phyloP scores from a whole-genome alignment of 2,329 filamentous ascomycete species.

The Teratosphaeria destructans region DNA sequence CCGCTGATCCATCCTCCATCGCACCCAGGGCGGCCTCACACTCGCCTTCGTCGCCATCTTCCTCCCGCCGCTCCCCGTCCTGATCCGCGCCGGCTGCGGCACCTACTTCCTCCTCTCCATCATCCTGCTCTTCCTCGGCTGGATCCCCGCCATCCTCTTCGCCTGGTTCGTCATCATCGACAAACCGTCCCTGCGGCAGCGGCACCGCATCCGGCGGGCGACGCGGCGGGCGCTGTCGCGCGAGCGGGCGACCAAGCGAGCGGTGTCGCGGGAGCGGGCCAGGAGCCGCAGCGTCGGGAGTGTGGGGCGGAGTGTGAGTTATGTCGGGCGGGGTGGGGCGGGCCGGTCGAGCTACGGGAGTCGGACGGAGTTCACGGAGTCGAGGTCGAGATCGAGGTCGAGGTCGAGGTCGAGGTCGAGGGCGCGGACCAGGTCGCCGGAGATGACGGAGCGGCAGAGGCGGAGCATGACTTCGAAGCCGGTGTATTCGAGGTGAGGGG shows the following conservation, averaged over 20 bases:
- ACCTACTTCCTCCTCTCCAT: constrained; percentile 83
- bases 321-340: neutral
- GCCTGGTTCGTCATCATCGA: constrained; percentile 52
- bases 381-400: neutral
- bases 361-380: neutral
- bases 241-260: neutral
- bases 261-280: neutral
- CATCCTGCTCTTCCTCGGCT: constrained; percentile 65
- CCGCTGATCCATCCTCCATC: neutral
- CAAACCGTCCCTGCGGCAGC: constrained; percentile 1
- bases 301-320: neutral
- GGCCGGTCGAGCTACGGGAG: neutral
- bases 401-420: neutral
- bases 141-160: constrained; percentile 58
- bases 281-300: neutral
- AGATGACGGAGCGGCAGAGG: neutral
- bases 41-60: constrained; percentile 61
- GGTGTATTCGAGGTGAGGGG: neutral
- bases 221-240: neutral
- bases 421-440: neutral
- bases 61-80: constrained; percentile 78
- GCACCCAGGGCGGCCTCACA: constrained; percentile 4
- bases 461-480: neutral
- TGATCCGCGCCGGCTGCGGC: constrained; percentile 79
- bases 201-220: neutral